Base-by-base conservation (phyloP, 2,329 filamentous ascomycete species). In the Gaeumannomyces sp. region DNA sequence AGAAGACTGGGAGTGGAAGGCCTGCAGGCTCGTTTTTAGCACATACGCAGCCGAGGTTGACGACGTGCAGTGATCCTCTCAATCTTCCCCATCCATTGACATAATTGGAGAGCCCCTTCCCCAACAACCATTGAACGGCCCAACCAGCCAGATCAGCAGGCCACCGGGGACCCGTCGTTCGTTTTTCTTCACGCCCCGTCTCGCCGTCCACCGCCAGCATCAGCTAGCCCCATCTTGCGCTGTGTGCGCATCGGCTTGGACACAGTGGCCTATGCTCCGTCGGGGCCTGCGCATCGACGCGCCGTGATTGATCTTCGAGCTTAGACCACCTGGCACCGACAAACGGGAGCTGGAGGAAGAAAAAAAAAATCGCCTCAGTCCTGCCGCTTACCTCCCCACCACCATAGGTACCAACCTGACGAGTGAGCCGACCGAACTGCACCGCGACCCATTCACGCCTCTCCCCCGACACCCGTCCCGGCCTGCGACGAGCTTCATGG, bases 401-500 rank as follows among this genome's bases (percentile, higher is more conserved):
- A 53, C 19, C 22, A 53, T 11, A 38, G 35, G 35, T 14, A n/a
- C 22, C 45, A n/a, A 19, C 14, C 19, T 3, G 38, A 19, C 38
- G 38, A 45, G 45, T n/a, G 45, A 22, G 19, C 16, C 60, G 22
- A 25, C 25, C 60, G 60, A 45, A 19, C 60, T 25, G 33, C 60
- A 16, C 6, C 31, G 19, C 33, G 27, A 61, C 31, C 8, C 33
- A 61, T 61, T 28, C 14, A 19, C 60, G 60, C n/a, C n/a, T 27
- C 31, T 16, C 31, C 60, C 60, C 38, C 13, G 60, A 38, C 60
- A 38, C 33, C 38, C 33, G 60, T 72, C 56, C 59, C 60, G 60
- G 60, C 60, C 38, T 45, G 31, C 33, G 60, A 61, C 33, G 60
- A 53, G 50, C 68, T 74, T 79, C 78, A 85, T 88, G 85, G 85